Evolutionary conservation across 768 basidiomycete genomes (phyloP).

Genomic region (Amanita rubescens): DNA sequence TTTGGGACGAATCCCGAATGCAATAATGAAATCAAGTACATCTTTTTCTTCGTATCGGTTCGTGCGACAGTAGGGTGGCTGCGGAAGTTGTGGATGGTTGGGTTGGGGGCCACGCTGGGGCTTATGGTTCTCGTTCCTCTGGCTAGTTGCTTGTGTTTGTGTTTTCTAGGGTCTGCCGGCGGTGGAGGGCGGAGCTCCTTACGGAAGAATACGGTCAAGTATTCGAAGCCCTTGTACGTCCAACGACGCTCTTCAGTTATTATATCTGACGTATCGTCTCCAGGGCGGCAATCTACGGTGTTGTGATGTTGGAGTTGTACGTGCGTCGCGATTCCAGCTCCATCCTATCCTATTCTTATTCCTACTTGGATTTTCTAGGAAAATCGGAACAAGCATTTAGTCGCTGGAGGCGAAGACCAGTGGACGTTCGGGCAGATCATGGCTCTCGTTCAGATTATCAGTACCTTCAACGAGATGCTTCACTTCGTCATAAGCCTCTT

Average conservation of each 20-base stretch:
- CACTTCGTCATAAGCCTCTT: conserved; percentile 6
- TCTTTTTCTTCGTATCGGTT: conserved; percentile 10
- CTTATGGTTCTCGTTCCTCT: background rate
- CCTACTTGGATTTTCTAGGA: background rate
- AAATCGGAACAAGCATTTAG: conserved; percentile 3
- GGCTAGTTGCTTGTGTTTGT: background rate
- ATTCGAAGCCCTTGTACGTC: background rate
- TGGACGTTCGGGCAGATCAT: conserved; percentile 12
- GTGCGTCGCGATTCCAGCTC: conserved; percentile 2
- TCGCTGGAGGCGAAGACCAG: background rate
- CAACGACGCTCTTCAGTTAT: background rate
- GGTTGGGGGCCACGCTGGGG: conserved; percentile 2
- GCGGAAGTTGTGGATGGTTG: conserved; percentile 11
- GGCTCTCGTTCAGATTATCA: conserved; percentile 8
- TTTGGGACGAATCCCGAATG: conserved; percentile 3
- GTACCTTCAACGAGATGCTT: conserved; percentile 6
- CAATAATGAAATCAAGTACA: conserved; percentile 11
- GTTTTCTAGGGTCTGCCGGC: background rate
- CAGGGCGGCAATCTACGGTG: conserved; percentile 9
- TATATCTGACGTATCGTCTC: background rate
- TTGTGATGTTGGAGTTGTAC: conserved; percentile 13
- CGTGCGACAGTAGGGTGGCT: conserved; percentile 11
- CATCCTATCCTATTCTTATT: background rate
- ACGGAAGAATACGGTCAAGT: background rate
- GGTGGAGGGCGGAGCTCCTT: background rate